These are phyloP conservation scores for Lactifluus echinatus DNA, from an alignment of 768 basidiomycete genomes.

Conservation along the genomic window DNA sequence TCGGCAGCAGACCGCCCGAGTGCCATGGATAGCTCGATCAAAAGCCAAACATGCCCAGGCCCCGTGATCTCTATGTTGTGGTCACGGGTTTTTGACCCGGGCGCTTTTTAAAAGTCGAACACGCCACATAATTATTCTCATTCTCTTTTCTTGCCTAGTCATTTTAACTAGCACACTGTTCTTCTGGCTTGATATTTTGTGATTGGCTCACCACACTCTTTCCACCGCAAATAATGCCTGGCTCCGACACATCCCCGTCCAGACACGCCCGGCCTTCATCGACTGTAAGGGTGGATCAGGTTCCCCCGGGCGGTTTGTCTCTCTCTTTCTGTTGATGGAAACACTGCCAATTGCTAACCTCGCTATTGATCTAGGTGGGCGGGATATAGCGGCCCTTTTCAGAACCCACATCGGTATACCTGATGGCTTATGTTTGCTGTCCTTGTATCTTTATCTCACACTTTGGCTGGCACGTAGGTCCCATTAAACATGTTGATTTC, in stretches of 20 bases:
- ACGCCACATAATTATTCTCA: too few relatives aligned
- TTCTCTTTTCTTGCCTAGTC: neutral
- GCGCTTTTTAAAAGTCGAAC: neutral
- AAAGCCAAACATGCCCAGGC: neutral
- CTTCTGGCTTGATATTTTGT: neutral
- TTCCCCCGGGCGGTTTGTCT: slow-evolving; percentile 14
- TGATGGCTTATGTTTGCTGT: slow-evolving; percentile 9
- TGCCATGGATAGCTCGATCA: neutral
- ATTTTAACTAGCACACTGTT: neutral
- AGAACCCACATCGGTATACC: slow-evolving; percentile 45
- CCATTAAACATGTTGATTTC: slow-evolving; percentile 8
- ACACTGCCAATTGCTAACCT: neutral
- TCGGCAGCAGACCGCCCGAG: slow-evolving; percentile 53
- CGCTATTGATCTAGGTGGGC: slow-evolving; percentile 27
- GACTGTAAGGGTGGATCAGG: slow-evolving; percentile 17
- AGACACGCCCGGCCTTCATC: slow-evolving; percentile 10
- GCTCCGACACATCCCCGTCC: slow-evolving; percentile 10
- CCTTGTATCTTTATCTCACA: neutral
- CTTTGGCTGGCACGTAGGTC: slow-evolving; percentile 1
- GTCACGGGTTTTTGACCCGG: slow-evolving; percentile 13
- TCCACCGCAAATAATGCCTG: neutral
- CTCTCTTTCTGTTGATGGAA: neutral
- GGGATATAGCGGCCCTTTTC: slow-evolving; percentile 50
- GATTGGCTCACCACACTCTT: neutral
- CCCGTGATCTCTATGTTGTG: neutral